Base-by-base conservation (phyloP, 306 rosid genomes). In the Prosopis cineraria region DNA sequence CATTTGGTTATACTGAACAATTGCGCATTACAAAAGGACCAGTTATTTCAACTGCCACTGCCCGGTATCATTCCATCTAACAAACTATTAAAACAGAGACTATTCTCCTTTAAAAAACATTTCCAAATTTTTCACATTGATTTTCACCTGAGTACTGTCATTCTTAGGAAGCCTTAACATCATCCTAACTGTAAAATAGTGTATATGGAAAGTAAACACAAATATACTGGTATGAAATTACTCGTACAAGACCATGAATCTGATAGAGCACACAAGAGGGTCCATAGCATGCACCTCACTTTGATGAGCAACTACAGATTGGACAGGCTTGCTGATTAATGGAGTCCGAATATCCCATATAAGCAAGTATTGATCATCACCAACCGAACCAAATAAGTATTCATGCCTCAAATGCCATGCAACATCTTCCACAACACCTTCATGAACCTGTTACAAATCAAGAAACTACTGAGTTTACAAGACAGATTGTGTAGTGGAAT, bases 361-460 rank as follows among this genome's bases (percentile, higher is more conserved):
- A 63, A 84, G 97, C 81, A 96, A 80, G 83, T 88, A 90, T 67
- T 90, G 97, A 89, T 96, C 98, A 84, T 96, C 99, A 24, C 99
- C 99, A 80, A 96, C 99, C 58, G 99, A 93, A 69, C 99, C 98
- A 86, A 96, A 96, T 78, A 93, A 84, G 80, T 96, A 88, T 75
- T 96, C 99, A 80, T 96, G 98, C 89, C 99, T 91, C 88, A 91
- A 84, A 96, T 96, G 99, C 99, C 99, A 96, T 36, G 99, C 94
- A 7, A 96, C 98, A 33, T 96, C 99, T 78, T 93, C 99, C 37
- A 96, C 99, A 48, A 93, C 99, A 83, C 99, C 98, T 80, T 91
- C 99, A 77, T 96, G 99, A 48, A 91, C 90, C 99, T 93, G 36
- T 72, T 59, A 13, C 72, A 36, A 68, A 56, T 22, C 25, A 30